Percentiles rank a stretch among this genome's conserved stretches.
Evolutionary conservation across 345 rosid genomes (phyloP).

Genomic region (Lumnitzera littorea): DNA sequence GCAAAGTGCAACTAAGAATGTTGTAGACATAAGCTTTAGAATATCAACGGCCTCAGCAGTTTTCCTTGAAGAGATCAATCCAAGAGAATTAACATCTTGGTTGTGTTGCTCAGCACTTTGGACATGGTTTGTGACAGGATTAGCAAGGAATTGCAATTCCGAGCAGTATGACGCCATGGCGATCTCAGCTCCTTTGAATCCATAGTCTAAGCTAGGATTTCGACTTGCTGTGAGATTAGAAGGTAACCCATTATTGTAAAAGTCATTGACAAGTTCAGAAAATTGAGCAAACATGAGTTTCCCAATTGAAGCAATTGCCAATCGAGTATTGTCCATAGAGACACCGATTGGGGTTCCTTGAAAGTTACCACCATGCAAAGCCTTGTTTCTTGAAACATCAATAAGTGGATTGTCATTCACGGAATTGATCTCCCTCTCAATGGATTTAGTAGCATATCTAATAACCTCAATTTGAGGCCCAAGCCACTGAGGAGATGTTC

Average conservation of each 20-base stretch:
- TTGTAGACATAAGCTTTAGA: conserved; percentile 47
- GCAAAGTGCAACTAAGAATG: conserved; percentile 50
- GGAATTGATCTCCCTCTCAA: neutral
- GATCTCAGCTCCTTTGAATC: neutral
- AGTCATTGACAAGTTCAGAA: neutral
- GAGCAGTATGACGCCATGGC: neutral
- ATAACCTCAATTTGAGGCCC: conserved; percentile 2
- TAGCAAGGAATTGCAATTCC: neutral
- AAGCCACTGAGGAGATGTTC: neutral
- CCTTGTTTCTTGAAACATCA: neutral
- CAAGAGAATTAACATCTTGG: conserved; percentile 53
- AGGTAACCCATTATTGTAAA: conserved; percentile 1
- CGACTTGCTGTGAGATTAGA: neutral
- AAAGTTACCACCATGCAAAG: conserved; percentile 2
- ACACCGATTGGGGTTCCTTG: conserved; percentile 2
- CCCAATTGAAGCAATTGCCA: neutral
- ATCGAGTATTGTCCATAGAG: neutral
- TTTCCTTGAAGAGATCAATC: conserved; percentile 50
- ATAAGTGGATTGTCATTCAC: neutral
- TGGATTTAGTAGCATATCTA: neutral
- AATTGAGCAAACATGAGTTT: conserved; percentile 3
- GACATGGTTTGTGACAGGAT: conserved; percentile 2
- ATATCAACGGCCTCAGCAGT: conserved; percentile 51
- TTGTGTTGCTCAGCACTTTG: conserved; percentile 21
- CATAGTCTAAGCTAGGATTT: conserved; percentile 1